Conservation (phyloP, 2,329 filamentous ascomycete genomes). For the Cercospora beticola region DNA sequence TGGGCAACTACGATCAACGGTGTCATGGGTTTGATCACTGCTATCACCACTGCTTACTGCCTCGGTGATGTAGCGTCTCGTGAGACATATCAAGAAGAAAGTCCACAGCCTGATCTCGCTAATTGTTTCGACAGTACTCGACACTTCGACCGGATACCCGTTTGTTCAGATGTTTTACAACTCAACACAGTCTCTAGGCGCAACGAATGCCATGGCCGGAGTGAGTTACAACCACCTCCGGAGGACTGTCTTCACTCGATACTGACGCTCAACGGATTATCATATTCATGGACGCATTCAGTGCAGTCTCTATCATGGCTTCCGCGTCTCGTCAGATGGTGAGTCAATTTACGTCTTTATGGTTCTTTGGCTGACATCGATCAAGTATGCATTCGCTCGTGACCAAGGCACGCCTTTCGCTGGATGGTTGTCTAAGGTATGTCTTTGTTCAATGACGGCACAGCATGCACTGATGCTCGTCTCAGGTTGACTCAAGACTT, state of each 20-base stretch:
- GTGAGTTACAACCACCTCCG: background rate
- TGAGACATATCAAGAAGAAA: background rate
- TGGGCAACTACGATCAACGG: constrained; percentile 19
- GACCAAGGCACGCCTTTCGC: constrained; percentile 5
- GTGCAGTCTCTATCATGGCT: constrained; percentile 27
- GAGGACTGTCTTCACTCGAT: background rate
- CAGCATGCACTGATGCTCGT: background rate
- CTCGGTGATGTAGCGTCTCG: constrained; percentile 23
- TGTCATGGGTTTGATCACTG: constrained; percentile 20
- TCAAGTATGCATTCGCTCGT: constrained; percentile 3
- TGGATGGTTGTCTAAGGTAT: background rate
- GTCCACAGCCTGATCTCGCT: background rate
- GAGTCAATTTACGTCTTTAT: no score
- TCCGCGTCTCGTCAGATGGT: constrained; percentile 29
- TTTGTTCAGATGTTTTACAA: constrained; percentile 33
- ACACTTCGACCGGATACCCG: constrained; percentile 29
- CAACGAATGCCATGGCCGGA: constrained; percentile 27
- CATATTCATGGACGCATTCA: constrained; percentile 27
- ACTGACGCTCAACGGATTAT: constrained; percentile 23
- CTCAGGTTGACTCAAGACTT: background rate
- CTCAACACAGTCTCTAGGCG: constrained; percentile 26
- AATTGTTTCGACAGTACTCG: constrained; percentile 20
- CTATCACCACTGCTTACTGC: constrained; percentile 23
- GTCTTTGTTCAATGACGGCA: no score
- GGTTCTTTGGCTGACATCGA: background rate